Evolutionary conservation across 2,329 filamentous ascomycete genomes (phyloP).

Genomic region (Xylogone sp.): DNA sequence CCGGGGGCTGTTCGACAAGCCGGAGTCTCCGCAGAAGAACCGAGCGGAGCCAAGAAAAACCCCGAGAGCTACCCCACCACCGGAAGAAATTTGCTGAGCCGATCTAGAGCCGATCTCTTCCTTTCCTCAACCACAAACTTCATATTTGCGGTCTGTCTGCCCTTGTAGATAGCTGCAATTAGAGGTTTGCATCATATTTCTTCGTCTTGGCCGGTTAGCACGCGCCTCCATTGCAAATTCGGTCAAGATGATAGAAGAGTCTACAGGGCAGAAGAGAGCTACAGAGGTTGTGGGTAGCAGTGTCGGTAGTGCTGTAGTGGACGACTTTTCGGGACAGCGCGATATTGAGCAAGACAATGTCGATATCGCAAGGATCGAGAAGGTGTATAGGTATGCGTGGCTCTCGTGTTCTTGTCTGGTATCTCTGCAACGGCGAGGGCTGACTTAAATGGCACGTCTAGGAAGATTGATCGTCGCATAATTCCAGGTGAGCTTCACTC

Average conservation of each 20-base stretch:
- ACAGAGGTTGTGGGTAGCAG: neutral
- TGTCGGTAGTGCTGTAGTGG: conserved; percentile 1
- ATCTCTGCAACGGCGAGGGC: neutral
- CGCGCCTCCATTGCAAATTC: conserved; percentile 26
- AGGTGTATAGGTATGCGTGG: conserved; percentile 32
- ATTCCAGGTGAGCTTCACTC: conserved; percentile 37
- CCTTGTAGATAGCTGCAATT: too few relatives aligned
- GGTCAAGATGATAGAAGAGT: conserved; percentile 21
- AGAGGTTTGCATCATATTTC: too few relatives aligned
- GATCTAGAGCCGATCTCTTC: too few relatives aligned
- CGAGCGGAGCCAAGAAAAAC: too few relatives aligned
- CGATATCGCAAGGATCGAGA: conserved; percentile 27
- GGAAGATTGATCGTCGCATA: conserved; percentile 54
- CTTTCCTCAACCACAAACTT: too few relatives aligned
- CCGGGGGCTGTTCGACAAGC: too few relatives aligned
- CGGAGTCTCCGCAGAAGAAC: too few relatives aligned
- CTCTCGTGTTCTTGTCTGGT: neutral
- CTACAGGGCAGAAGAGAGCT: conserved; percentile 6
- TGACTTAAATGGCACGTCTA: conserved; percentile 5
- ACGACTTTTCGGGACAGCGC: conserved; percentile 2
- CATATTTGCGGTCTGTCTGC: too few relatives aligned
- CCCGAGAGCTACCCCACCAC: too few relatives aligned
- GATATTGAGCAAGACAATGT: conserved; percentile 13
- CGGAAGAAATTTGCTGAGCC: too few relatives aligned
- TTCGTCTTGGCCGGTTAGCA: conserved; percentile 21